Base-by-base conservation (phyloP, 1,284 basidiomycete species). In the Apiotrichum brassicae region DNA sequence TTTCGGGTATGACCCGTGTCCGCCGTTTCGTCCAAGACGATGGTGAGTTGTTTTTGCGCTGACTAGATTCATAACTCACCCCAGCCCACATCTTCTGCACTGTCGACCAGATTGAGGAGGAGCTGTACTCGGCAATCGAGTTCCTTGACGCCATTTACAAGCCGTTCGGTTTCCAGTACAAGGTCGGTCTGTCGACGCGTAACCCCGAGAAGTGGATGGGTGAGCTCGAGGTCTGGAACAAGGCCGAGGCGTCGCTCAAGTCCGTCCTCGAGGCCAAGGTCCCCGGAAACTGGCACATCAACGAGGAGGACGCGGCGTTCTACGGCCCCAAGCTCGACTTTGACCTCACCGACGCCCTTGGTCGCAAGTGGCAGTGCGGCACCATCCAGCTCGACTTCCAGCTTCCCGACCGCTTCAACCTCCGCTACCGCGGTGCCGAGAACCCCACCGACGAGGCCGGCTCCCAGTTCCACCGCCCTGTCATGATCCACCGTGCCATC, bases 401-500 rank as follows among this genome's bases (percentile, higher is more conserved):
- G 74, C 82, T 99, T 9, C 95, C 95, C n/a, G 86, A 97, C 68
- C 85, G 91, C 43, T 98, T 99, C 79, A 86, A 95, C 74, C 80
- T 99, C 57, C 86, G 86, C 67, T 98, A 92, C 76, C 86, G 91
- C 36, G 83, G 83, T 35, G 58, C 73, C 5, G 75, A 75, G 25
- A 80, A 66, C 34, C 58, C 73, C 3, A 30, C 12, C 6, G 43
- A 44, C 8, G 73, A 72, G 20, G 64, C 77, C 13, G 81, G 82
- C 58, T 79, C 77, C 56, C 77, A 84, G 19, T 78, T 81, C 18
- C 76, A 80, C 33, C 78, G 93, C 42, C 95, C 95, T 5, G 94
- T 98, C 62, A 97, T 99, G 79, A 97, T 99, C 63, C 95, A 98
- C 75, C 87, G 95, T 56, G 95, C 95, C 3, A 92, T 98, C 68